Evolutionary conservation across 164 flowering plant genomes (phyloP).

Genomic region (Aristolochia californica): DNA sequence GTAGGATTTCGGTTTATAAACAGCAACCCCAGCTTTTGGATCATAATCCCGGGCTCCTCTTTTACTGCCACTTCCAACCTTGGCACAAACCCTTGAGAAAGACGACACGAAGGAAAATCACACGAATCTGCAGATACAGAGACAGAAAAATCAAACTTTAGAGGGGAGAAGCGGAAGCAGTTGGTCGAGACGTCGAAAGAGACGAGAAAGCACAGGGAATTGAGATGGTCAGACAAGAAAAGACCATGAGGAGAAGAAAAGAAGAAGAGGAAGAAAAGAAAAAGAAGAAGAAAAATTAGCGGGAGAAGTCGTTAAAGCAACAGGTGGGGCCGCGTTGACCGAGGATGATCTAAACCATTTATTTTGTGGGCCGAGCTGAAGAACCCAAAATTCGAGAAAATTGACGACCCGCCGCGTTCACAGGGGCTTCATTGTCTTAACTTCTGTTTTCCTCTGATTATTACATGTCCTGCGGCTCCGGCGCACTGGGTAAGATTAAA

Average conservation of each 20-base stretch:
- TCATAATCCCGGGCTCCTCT: constrained; percentile 15
- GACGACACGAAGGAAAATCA: constrained; percentile 9
- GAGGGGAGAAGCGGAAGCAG: not conserved
- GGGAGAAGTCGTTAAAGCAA: no score
- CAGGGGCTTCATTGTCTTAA: no score
- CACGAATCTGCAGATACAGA: not conserved
- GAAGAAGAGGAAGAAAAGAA: not conserved
- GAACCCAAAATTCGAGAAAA: no score
- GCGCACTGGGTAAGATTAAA: no score
- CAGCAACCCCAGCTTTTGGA: constrained; percentile 63
- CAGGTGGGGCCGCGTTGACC: no score
- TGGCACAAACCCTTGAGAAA: constrained; percentile 3
- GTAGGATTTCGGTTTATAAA: constrained; percentile 85
- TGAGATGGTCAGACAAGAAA: not conserved
- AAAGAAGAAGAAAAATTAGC: no score
- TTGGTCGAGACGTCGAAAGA: not conserved
- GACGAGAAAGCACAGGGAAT: not conserved
- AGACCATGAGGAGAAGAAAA: not conserved
- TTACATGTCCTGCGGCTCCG: no score
- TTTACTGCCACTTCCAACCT: constrained; percentile 16
- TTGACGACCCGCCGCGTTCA: no score
- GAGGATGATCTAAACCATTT: no score
- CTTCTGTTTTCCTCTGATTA: no score
- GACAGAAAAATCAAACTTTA: no score
- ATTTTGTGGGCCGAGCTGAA: no score